Evolutionary conservation across 73 alveolate species (phyloP), one percentile per base, ranked within the genome.

Genomic region (Breviolum minutum): DNA sequence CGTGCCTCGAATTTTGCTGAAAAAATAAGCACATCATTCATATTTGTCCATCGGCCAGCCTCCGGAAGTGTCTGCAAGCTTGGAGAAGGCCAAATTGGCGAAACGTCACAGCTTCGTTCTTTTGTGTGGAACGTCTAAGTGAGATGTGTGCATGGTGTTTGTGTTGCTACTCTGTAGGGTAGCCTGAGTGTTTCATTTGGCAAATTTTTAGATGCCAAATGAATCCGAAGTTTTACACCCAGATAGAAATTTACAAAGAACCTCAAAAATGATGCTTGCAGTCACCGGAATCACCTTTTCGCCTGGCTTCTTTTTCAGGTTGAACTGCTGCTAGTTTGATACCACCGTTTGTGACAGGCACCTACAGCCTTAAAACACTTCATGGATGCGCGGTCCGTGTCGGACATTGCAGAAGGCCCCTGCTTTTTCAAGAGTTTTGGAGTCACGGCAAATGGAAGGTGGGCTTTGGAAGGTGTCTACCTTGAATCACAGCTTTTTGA

Each of bases 351-450:
- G 17, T n/a, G 5, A 29, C 10, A 87, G 95, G 95, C 95, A 9
- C 95, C 95, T 27, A 89, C 95, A 29, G 95, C 95, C 5, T 68
- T 89, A 68, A 40, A 48, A 64, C 86, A 70, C 73, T 89, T 89
- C 27, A 62, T 89, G 86, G 95, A 89, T 54, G 95, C 95, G 40
- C 85, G 95, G 62, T 68, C 95, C 27, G 95, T 89, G 84, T 40
- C 95, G 62, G 86, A 68, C 70, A 89, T 89, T 85, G 95, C 63
- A 5, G 95, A 89, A 89, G 95, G 95, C 95, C 40, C n/a, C n/a
- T n/a, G n/a, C 26, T 68, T 68, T 68, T 68, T 13, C 26, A 20
- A 16, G 13, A 20, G 77, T 13, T 68, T 68, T 68, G 20, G 77
- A 20, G 77, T 68, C 20, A 16, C 26, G 77, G 77, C 26, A 16